Conservation (phyloP, 169 alveolate genomes). For the Plasmodium vivax region DNA sequence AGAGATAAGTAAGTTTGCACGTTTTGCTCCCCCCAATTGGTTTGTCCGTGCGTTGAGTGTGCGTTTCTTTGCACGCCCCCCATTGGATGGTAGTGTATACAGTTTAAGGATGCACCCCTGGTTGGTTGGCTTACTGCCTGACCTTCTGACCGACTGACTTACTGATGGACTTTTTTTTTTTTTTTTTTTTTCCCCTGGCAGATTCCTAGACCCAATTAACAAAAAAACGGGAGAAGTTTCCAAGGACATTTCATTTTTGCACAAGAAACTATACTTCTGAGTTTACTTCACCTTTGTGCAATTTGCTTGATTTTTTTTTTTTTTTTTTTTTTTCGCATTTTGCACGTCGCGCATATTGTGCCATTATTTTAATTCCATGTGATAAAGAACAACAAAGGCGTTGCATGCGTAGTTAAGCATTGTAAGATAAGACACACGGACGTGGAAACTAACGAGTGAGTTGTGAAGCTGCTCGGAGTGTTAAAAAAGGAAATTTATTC, state of each 20-base stretch:
- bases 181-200: not conserved
- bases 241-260: constrained; percentile 73
- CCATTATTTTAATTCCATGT: not conserved
- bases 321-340: not conserved
- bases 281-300: not conserved
- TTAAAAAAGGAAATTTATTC: not conserved
- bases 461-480: not conserved
- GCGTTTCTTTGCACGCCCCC: not conserved
- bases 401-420: constrained; percentile 3
- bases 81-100: not conserved
- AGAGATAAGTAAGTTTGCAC: constrained; percentile 68
- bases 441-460: constrained; percentile 6
- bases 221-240: constrained; percentile 75
- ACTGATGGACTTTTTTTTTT: not conserved
- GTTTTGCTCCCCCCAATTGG: not conserved
- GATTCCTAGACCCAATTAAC: constrained; percentile 70
- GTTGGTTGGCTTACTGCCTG: not conserved
- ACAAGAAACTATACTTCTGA: constrained; percentile 69
- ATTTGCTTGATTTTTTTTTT: constrained; percentile 14
- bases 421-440: constrained; percentile 3
- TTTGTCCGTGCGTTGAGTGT: not conserved
- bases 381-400: not conserved
- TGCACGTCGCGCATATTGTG: not conserved
- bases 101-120: not conserved
- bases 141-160: too few species aligned